Conservation (phyloP, 2,329 filamentous ascomycete species). For the Mycosphaerella sp. region DNA sequence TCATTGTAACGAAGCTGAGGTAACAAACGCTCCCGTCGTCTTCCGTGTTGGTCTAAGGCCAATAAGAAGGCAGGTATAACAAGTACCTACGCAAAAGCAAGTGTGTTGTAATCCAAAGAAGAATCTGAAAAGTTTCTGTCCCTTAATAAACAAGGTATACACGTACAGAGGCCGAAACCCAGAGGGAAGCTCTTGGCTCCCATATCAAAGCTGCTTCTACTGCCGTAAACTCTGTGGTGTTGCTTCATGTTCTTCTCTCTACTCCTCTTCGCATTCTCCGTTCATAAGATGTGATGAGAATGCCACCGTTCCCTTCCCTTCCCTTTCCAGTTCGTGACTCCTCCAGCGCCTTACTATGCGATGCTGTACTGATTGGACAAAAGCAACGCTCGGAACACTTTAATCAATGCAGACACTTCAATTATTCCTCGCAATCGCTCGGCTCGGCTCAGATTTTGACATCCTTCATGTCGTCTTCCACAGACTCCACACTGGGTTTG, state of each 20-base stretch:
- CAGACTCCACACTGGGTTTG: slow-evolving; percentile 19
- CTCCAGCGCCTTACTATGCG: slow-evolving; percentile 15
- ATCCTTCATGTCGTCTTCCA: slow-evolving; percentile 42
- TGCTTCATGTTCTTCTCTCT: background rate
- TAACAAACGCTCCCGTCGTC: no score
- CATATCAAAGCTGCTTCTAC: slow-evolving; percentile 3
- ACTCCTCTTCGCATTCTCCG: background rate
- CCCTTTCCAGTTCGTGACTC: background rate
- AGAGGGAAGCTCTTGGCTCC: slow-evolving; percentile 2
- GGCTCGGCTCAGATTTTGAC: slow-evolving; percentile 37
- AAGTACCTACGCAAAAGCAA: no score
- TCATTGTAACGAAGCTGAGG: no score
- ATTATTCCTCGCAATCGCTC: background rate
- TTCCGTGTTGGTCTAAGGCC: no score
- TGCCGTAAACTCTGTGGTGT: slow-evolving; percentile 4
- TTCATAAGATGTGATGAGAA: background rate
- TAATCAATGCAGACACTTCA: slow-evolving; percentile 3
- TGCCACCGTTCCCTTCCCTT: background rate
- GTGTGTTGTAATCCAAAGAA: no score
- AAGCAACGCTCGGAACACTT: slow-evolving; percentile 11
- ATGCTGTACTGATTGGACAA: slow-evolving; percentile 11
- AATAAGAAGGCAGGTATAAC: no score
- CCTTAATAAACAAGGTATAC: no score
- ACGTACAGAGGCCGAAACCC: no score
- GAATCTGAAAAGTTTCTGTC: no score